Evolutionary conservation across 2,329 filamentous ascomycete genomes (phyloP).

Genomic region (Huntiella omanensis): DNA sequence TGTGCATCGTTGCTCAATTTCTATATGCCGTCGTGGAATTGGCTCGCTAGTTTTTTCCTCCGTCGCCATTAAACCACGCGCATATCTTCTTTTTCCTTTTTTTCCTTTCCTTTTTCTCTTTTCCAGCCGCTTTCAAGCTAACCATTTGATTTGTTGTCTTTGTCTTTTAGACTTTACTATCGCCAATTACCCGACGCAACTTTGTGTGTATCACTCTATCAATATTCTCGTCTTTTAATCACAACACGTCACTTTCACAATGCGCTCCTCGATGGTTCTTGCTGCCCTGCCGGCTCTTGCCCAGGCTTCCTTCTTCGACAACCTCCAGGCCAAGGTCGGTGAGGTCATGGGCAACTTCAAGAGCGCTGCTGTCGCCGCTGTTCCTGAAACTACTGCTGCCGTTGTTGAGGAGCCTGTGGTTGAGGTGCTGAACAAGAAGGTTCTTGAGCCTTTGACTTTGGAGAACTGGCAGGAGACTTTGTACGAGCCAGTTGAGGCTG

Average conservation of each 20-base stretch:
- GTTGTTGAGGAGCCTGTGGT: slow-evolving; percentile 23
- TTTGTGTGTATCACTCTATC: neutral
- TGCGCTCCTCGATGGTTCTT: slow-evolving; percentile 38
- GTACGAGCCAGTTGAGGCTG: slow-evolving; percentile 39
- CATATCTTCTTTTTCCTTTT: neutral
- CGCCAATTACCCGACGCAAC: neutral
- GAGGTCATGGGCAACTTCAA: slow-evolving; percentile 41
- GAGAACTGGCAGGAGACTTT: slow-evolving; percentile 54
- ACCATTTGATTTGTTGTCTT: neutral
- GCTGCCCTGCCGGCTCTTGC: slow-evolving; percentile 34
- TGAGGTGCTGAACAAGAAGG: slow-evolving; percentile 16
- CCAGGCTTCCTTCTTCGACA: slow-evolving; percentile 31
- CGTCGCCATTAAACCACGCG: neutral
- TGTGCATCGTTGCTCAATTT: neutral
- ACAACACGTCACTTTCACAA: slow-evolving; percentile 18
- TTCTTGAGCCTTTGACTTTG: slow-evolving; percentile 37
- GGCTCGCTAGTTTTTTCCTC: neutral
- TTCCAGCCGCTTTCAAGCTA: neutral
- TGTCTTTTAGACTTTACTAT: neutral
- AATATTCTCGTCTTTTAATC: neutral
- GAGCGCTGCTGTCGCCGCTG: slow-evolving; percentile 23
- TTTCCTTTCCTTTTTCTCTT: neutral
- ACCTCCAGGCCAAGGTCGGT: slow-evolving; percentile 45
- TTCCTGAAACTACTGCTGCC: slow-evolving; percentile 20
- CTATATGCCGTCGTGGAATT: slow-evolving; percentile 1